Conservation (phyloP, 805 yeast species). For the Nakazawaea pomicola region DNA sequence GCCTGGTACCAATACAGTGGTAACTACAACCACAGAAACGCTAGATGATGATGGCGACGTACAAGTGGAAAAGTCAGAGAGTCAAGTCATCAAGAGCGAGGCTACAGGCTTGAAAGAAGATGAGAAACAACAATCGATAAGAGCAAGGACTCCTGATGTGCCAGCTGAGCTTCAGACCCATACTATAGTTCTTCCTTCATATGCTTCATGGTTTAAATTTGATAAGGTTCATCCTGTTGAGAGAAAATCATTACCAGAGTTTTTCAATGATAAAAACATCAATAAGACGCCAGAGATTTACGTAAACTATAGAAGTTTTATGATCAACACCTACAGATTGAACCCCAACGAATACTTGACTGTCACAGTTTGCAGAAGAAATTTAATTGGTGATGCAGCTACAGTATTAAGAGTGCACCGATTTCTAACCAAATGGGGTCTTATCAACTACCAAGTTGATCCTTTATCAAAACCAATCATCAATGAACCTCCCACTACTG, state of each 20-base stretch:
- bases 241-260: conserved; percentile 81
- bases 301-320: conserved; percentile 78
- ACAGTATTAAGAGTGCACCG: conserved; percentile 79
- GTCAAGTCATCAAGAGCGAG: conserved; percentile 13
- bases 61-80: conserved; percentile 14
- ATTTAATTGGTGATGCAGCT: conserved; percentile 88
- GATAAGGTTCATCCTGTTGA: conserved; percentile 72
- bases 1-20: neutral
- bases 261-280: conserved; percentile 54
- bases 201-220: conserved; percentile 81
- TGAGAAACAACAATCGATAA: neutral
- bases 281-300: conserved; percentile 83
- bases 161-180: conserved; percentile 57
- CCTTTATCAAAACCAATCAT: conserved; percentile 67
- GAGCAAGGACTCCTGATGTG: conserved; percentile 10
- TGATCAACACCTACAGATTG: conserved; percentile 81
- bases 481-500: conserved; percentile 69
- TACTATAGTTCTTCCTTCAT: conserved; percentile 81
- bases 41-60: conserved; percentile 12
- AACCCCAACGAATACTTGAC: conserved; percentile 89
- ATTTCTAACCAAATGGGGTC: conserved; percentile 87
- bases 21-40: conserved; percentile 4
- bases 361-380: conserved; percentile 86
- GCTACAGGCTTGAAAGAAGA: neutral
- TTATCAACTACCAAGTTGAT: conserved; percentile 88